Percentiles rank a stretch among this genome's conserved stretches.
Conservation (phyloP, 805 yeast genomes). For the Teunomyces aglyptinius region DNA sequence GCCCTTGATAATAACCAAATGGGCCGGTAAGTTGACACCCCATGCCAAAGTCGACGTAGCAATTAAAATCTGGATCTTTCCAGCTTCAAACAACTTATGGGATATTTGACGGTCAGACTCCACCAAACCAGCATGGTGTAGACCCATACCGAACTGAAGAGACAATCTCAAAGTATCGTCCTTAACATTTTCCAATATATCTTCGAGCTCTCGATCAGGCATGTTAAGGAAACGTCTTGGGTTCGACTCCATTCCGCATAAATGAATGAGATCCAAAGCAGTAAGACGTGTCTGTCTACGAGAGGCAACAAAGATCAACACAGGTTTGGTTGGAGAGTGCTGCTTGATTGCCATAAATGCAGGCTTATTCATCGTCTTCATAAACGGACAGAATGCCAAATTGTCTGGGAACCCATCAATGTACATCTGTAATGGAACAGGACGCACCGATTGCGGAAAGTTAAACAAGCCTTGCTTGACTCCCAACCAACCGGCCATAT, state of each 20-base stretch:
- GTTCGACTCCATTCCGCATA: constrained; percentile 76
- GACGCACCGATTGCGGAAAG: constrained; percentile 79
- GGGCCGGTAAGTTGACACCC: constrained; percentile 85
- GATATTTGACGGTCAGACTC: constrained; percentile 69
- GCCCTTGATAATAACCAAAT: constrained; percentile 74
- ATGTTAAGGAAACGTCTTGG: constrained; percentile 69
- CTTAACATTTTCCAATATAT: constrained; percentile 53
- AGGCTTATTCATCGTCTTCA: constrained; percentile 88
- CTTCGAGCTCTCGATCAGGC: constrained; percentile 61
- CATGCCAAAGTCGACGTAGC: constrained; percentile 86
- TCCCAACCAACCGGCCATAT: constrained; percentile 83
- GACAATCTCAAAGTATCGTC: constrained; percentile 80
- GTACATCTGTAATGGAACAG: constrained; percentile 83
- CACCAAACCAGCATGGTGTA: constrained; percentile 81
- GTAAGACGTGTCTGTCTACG: constrained; percentile 80
- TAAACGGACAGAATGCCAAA: constrained; percentile 74
- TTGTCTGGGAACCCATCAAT: constrained; percentile 85
- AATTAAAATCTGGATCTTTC: constrained; percentile 66
- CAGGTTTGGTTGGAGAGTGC: constrained; percentile 85
- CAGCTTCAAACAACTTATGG: constrained; percentile 67
- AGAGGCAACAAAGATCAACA: constrained; percentile 79
- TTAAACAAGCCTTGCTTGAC: constrained; percentile 73
- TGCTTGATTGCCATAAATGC: constrained; percentile 90
- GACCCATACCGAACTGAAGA: constrained; percentile 75
- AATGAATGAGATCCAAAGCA: constrained; percentile 71